A percentile compares a stretch with the other conserved stretches of the same genome.
Conservation (phyloP, 164 flowering plant genomes). For the Stephania japonica region DNA sequence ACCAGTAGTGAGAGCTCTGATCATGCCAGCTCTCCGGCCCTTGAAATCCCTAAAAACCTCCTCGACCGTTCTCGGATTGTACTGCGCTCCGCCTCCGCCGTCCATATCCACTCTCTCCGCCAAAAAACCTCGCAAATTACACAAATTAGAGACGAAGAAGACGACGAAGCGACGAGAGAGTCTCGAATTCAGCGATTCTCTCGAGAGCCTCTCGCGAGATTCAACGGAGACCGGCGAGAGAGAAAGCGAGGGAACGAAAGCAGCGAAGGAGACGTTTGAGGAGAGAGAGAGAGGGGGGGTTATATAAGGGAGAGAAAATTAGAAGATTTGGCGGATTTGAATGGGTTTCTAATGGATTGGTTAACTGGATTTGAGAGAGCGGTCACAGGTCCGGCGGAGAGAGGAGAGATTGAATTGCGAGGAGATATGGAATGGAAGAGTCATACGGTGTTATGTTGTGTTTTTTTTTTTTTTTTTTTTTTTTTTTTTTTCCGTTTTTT, state of each 20-base stretch:
- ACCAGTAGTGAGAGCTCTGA: constrained; percentile 71
- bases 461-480: not conserved
- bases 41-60: constrained; percentile 73
- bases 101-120: not conserved
- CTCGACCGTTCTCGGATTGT: constrained; percentile 72
- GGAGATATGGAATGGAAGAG: not conserved
- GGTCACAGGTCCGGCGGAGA: constrained; percentile 6
- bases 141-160: not conserved
- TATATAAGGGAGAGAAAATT: not conserved
- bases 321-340: not conserved
- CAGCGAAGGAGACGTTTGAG: not conserved
- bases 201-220: not conserved
- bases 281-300: constrained; percentile 3
- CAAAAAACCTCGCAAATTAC: not conserved
- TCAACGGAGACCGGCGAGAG: not conserved
- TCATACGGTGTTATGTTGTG: not conserved
- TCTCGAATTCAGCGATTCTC: not conserved
- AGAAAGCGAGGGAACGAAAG: constrained; percentile 4
- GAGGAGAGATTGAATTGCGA: not conserved
- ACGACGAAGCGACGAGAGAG: not conserved
- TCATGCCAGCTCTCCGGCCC: constrained; percentile 63
- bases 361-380: constrained; percentile 13
- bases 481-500: too few species aligned
- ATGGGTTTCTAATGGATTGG: not conserved
- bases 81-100: constrained; percentile 29